Percentiles rank a stretch among this genome's conserved stretches.
These are phyloP conservation scores for Paradendryphiella salina DNA, from an alignment of 2,329 filamentous ascomycete genomes.

Conservation along the genomic window DNA sequence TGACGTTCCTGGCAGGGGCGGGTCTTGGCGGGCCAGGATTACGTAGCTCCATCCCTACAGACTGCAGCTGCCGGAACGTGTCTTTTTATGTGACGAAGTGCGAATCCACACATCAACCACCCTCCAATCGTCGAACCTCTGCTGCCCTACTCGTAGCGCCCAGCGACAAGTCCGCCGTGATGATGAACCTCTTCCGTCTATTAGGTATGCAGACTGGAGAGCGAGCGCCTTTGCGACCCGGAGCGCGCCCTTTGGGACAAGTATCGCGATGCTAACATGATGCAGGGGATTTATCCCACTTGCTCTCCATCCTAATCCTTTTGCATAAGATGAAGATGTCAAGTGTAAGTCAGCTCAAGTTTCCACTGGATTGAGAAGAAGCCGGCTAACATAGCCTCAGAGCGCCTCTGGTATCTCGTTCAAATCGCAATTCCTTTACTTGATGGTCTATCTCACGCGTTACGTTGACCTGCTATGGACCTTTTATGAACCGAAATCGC, in stretches of 20 bases:
- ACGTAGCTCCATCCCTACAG: slow-evolving; percentile 26
- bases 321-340: slow-evolving; percentile 92
- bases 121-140: slow-evolving; percentile 20
- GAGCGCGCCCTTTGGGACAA: neutral
- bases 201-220: slow-evolving; percentile 55
- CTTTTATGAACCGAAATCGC: slow-evolving; percentile 66
- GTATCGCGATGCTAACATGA: slow-evolving; percentile 32
- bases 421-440: slow-evolving; percentile 95
- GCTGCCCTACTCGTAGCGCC: slow-evolving; percentile 20
- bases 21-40: slow-evolving; percentile 40
- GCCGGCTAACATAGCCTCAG: slow-evolving; percentile 53
- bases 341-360: slow-evolving; percentile 64
- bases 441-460: slow-evolving; percentile 89
- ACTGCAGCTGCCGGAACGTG: slow-evolving; percentile 40
- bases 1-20: slow-evolving; percentile 26
- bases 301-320: slow-evolving; percentile 90
- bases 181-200: slow-evolving; percentile 72
- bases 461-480: slow-evolving; percentile 91
- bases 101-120: slow-evolving; percentile 15
- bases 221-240: neutral
- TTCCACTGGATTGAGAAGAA: slow-evolving; percentile 4
- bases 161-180: slow-evolving; percentile 39
- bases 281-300: slow-evolving; percentile 89
- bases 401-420: slow-evolving; percentile 98
- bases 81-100: slow-evolving; percentile 38